Conservation (phyloP, 208 protist species). For the Leishmania martiniquensis region DNA sequence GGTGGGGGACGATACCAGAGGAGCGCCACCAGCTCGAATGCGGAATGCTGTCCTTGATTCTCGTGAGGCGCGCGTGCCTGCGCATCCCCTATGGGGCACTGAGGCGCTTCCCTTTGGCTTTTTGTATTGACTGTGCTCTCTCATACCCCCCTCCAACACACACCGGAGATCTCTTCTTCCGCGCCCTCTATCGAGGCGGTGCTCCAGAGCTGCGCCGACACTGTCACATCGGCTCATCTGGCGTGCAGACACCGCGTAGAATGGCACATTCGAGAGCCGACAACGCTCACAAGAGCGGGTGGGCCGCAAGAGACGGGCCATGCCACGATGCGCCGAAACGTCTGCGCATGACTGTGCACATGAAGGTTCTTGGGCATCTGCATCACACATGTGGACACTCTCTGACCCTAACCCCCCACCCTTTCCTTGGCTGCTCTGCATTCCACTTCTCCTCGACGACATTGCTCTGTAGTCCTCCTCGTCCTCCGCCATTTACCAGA, state of each 20-base stretch:
- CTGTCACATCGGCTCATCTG: neutral
- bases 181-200: too few relatives aligned
- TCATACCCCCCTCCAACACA: neutral
- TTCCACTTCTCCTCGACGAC: neutral
- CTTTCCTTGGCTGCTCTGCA: neutral
- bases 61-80: neutral
- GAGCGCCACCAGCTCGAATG: neutral
- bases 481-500: too few relatives aligned
- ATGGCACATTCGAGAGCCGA: neutral
- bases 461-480: too few relatives aligned
- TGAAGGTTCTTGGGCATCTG: neutral
- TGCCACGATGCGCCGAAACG: neutral
- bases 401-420: too few relatives aligned
- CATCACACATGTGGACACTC: neutral
- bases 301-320: neutral
- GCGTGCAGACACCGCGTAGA: neutral
- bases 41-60: neutral
- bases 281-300: neutral
- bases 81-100: too few relatives aligned
- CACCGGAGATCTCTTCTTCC: too few relatives aligned
- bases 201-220: neutral
- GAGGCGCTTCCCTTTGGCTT: neutral
- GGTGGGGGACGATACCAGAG: too few relatives aligned
- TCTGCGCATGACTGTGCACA: neutral
- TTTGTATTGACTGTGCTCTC: neutral